phyloP scores from a whole-genome alignment of 441 rosid species.

The Arabidopsis lyrata region DNA sequence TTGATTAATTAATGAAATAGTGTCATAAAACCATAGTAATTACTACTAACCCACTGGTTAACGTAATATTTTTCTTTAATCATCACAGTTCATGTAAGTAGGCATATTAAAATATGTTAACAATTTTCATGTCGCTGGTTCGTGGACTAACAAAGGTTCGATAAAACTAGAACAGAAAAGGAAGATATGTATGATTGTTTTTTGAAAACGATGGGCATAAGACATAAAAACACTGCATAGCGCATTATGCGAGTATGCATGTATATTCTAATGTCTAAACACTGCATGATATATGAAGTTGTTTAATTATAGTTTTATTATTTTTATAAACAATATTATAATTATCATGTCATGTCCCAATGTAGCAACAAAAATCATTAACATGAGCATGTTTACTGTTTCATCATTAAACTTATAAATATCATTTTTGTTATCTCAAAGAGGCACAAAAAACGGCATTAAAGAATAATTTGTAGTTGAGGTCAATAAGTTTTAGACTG shows the following conservation, averaged over 20 bases:
- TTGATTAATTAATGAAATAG: slow-evolving; percentile 8
- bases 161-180: slow-evolving; percentile 13
- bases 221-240: slow-evolving; percentile 36
- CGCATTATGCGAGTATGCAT: slow-evolving; percentile 34
- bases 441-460: slow-evolving; percentile 12
- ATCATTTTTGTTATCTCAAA: background rate
- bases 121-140: slow-evolving; percentile 18
- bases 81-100: slow-evolving; percentile 40
- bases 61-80: background rate
- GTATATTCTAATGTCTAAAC: slow-evolving; percentile 20
- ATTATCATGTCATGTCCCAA: slow-evolving; percentile 24
- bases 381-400: slow-evolving; percentile 39
- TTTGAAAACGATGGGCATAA: slow-evolving; percentile 28
- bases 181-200: slow-evolving; percentile 15
- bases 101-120: slow-evolving; percentile 18
- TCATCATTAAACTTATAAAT: background rate
- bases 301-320: slow-evolving; percentile 2
- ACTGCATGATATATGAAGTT: slow-evolving; percentile 35
- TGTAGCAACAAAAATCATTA: slow-evolving; percentile 31
- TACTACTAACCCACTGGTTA: slow-evolving; percentile 32
- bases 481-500: background rate
- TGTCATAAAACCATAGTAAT: slow-evolving; percentile 12
- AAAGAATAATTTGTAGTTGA: background rate
- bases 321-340: slow-evolving; percentile 10
- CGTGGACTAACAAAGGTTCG: slow-evolving; percentile 21